A percentile compares a stretch with the other conserved stretches of the same genome.
Conservation (phyloP, 2,329 filamentous ascomycete species). For the Diaporthe humulicola region DNA sequence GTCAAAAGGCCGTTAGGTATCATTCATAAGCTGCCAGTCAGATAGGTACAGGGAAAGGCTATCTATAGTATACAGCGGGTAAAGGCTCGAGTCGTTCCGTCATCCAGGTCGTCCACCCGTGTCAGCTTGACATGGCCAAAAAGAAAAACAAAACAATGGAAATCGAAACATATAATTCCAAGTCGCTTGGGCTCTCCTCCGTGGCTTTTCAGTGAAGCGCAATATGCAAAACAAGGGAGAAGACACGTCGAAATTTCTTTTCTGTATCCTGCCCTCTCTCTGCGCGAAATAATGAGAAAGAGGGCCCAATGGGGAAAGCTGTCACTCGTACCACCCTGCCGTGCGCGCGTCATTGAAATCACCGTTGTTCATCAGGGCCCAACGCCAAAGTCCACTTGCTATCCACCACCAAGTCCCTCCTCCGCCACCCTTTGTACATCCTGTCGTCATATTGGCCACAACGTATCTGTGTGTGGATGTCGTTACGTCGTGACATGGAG, state of each 20-base stretch:
- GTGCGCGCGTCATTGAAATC: not conserved
- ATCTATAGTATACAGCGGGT: slow-evolving; percentile 32
- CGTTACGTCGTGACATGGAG: slow-evolving; percentile 24
- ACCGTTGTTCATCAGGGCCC: slow-evolving; percentile 17
- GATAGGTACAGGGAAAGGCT: slow-evolving; percentile 31
- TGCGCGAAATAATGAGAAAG: not conserved
- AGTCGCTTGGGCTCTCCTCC: not conserved
- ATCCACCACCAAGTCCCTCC: not conserved
- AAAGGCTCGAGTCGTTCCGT: slow-evolving; percentile 29
- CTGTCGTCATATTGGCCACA: not conserved
- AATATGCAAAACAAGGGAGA: slow-evolving; percentile 20
- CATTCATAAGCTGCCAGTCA: slow-evolving; percentile 27
- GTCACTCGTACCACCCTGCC: not conserved
- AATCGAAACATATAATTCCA: not conserved
- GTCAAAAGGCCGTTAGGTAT: slow-evolving; percentile 30
- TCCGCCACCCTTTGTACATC: not conserved
- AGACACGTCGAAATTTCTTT: slow-evolving; percentile 18
- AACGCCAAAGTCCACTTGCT: not conserved
- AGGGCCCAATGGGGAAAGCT: not conserved
- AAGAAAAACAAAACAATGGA: not conserved
- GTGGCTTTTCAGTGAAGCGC: not conserved
- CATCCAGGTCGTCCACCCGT: not conserved
- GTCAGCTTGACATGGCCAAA: not conserved
- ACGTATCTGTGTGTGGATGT: slow-evolving; percentile 1
- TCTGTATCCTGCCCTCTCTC: slow-evolving; percentile 34